These are phyloP conservation scores for Rhodotorula sphaerocarpa DNA, from an alignment of 768 basidiomycete genomes.

Conservation along the genomic window DNA sequence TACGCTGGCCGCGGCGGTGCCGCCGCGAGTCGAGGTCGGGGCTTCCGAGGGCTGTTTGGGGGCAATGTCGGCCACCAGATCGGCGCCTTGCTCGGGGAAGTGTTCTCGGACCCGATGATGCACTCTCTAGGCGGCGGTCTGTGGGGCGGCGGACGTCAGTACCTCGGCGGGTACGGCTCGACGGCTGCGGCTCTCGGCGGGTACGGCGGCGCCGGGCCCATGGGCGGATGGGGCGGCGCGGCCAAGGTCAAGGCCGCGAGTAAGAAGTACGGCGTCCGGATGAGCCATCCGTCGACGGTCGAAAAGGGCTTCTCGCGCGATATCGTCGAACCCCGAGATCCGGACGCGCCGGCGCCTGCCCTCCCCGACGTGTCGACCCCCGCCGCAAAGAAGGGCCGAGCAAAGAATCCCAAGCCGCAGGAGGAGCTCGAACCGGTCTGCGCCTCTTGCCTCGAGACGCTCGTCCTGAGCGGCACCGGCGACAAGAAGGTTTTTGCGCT, in stretches of 20 bases:
- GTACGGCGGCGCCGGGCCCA: background rate
- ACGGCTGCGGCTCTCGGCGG: background rate
- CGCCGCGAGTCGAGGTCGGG: background rate
- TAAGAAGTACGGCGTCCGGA: conserved; percentile 22
- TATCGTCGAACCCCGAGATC: conserved; percentile 18
- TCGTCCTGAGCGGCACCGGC: conserved; percentile 12
- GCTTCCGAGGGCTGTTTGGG: background rate
- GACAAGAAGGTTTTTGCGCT: conserved; percentile 9
- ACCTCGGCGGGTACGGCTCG: background rate
- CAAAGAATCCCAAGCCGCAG: background rate
- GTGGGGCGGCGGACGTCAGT: background rate
- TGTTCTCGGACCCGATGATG: background rate
- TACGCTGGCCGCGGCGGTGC: background rate
- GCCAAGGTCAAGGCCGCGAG: conserved; percentile 18
- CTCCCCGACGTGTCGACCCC: background rate
- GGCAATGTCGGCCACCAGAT: background rate
- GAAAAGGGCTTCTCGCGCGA: conserved; percentile 24
- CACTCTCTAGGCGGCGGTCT: no score
- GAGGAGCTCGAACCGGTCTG: conserved; percentile 14
- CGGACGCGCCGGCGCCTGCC: background rate
- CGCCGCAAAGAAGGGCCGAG: background rate
- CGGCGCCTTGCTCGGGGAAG: background rate
- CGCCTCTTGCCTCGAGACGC: conserved; percentile 18
- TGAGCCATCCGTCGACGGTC: conserved; percentile 19
- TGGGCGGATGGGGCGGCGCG: conserved; percentile 20